A percentile compares a stretch with the other conserved stretches of the same genome.
Evolutionary conservation across 345 rosid genomes (phyloP).

Genomic region (Citrus sp.): DNA sequence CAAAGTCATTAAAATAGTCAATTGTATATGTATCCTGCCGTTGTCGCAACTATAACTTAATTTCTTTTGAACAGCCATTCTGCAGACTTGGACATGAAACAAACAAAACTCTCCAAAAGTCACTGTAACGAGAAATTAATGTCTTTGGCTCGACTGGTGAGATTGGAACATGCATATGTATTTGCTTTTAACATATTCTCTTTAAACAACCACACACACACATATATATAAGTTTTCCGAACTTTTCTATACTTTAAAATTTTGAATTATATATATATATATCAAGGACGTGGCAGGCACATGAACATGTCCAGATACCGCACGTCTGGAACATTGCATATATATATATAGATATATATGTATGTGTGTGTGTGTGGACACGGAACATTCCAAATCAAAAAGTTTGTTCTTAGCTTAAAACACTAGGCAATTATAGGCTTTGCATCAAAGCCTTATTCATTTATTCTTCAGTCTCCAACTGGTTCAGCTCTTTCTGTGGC

Average conservation of each 20-base stretch:
- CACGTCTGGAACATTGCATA: not conserved
- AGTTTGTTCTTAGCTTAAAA: not conserved
- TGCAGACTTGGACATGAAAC: too few relatives aligned
- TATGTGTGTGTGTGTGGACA: not conserved
- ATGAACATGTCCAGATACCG: not conserved
- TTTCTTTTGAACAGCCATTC: too few relatives aligned
- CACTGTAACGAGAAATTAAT: too few relatives aligned
- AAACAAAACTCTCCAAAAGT: too few relatives aligned
- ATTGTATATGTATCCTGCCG: not conserved
- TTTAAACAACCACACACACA: too few relatives aligned
- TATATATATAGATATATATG: accelerated
- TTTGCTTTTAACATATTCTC: too few relatives aligned
- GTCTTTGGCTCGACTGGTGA: too few relatives aligned
- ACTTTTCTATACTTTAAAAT: too few relatives aligned
- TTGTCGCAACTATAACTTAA: not conserved
- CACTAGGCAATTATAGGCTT: not conserved
- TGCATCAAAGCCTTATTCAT: not conserved
- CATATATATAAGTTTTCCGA: too few relatives aligned
- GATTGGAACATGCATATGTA: too few relatives aligned
- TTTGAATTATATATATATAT: too few relatives aligned
- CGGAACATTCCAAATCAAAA: not conserved
- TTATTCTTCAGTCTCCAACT: not conserved
- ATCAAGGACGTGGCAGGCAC: not conserved
- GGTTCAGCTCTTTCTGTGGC: not conserved
- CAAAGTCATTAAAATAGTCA: not conserved